Percentiles rank a stretch among this genome's conserved stretches.
These are phyloP conservation scores for Blastocystis hominis DNA, from an alignment of 352 stramenopile genomes.

Conservation along the genomic window DNA sequence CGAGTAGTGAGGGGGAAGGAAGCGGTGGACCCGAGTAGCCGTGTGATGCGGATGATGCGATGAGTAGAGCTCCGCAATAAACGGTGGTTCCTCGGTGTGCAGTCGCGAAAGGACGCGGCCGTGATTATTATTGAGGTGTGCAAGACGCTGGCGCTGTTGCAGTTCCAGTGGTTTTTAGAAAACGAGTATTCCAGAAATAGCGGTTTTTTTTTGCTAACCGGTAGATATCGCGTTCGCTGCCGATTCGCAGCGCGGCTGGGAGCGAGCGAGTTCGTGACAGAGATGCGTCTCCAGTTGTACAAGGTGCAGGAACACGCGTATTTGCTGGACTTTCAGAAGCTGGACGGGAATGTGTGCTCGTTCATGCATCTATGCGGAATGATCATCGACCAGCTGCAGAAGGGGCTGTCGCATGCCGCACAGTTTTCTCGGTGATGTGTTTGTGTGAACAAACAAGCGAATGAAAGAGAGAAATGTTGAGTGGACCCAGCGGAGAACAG, in stretches of 20 bases:
- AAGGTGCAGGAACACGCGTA: constrained; percentile 94
- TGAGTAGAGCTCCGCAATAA: constrained; percentile 62
- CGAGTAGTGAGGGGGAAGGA: not conserved
- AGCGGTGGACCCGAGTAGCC: not conserved
- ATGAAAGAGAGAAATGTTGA: no score
- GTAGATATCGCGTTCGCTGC: constrained; percentile 55
- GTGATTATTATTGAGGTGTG: constrained; percentile 99
- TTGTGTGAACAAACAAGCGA: not conserved
- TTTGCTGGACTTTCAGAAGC: constrained; percentile 90
- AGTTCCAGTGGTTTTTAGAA: constrained; percentile 87
- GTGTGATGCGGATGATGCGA: not conserved
- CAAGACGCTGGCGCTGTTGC: constrained; percentile 86
- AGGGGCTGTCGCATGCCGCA: constrained; percentile 1
- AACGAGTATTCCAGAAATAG: not conserved
- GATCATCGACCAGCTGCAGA: constrained; percentile 89
- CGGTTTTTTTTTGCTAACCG: not conserved
- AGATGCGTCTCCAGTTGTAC: constrained; percentile 62
- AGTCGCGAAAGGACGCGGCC: constrained; percentile 96
- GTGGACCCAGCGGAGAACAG: no score
- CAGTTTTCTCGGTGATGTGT: not conserved
- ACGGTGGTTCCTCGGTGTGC: constrained; percentile 96
- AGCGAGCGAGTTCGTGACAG: constrained; percentile 11
- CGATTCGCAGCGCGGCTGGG: not conserved
- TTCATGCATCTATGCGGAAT: constrained; percentile 97
- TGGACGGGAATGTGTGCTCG: constrained; percentile 89